Evolutionary conservation across 306 rosid genomes (phyloP), one percentile per base, ranked within the genome.

Genomic region (Bauhinia variegata): DNA sequence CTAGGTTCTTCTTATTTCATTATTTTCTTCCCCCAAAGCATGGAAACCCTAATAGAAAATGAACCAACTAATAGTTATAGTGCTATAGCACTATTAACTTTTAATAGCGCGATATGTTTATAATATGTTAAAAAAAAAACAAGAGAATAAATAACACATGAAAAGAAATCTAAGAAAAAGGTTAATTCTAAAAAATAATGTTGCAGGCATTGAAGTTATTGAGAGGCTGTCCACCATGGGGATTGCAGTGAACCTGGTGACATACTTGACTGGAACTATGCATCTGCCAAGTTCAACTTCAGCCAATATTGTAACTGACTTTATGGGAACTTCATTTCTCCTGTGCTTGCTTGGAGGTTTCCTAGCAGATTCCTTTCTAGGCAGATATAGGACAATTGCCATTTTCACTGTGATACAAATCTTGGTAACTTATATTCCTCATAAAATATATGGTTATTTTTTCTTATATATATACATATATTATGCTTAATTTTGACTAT

Each of bases 151-250:
- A 36, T 5, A 5, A 36, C 4, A 5, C 5, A 5, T 36, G 41
- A 34, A 16, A 37, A 52, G 7, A 16, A 63, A 68, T 41, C 18
- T 32, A 32, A 60, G 11, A 52, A 19, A 9, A 67, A 61, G 14
- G 23, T 33, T 54, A n/a, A 68, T n/a, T 67, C 43, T 68, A 0
- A 14, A 71, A 63, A 23, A 56, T n/a, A n/a, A n/a, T 68, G 19
- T 68, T 46, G 41, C 81, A 91, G 97, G 89, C 62, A 72, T 91
- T 66, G 96, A 91, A 78, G 74, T 91, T 32, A 75, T 79, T 56
- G 97, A 91, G 80, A 91, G 97, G 87, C 96, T 92, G 4, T 92
- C 98, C 36, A 92, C 98, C 42, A 89, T 89, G 93, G 98, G 93
- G 39, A 92, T 92, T 74, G 93, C 85, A 4, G 98, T 89, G 0